These are phyloP conservation scores for Xylaria sp. DNA, from an alignment of 2,329 filamentous ascomycete species.

Conservation along the genomic window DNA sequence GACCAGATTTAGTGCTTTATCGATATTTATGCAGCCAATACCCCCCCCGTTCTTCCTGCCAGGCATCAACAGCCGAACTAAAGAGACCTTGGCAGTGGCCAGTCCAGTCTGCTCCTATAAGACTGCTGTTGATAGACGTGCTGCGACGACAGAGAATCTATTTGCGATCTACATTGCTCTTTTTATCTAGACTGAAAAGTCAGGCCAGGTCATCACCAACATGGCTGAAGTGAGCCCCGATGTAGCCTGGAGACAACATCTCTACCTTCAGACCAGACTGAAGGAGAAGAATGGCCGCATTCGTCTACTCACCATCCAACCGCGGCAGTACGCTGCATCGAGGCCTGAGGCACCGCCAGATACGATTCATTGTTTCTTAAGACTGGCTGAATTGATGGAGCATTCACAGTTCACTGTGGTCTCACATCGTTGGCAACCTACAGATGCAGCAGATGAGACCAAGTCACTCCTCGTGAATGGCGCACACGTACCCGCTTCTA, in stretches of 20 bases:
- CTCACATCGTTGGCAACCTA: conserved; percentile 37
- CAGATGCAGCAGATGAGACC: conserved; percentile 31
- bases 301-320: conserved; percentile 43
- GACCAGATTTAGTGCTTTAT: not conserved
- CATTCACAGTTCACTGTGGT: conserved; percentile 38
- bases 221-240: conserved; percentile 23
- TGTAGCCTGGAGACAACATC: conserved; percentile 39
- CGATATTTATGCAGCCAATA: not conserved
- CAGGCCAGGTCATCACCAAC: not conserved
- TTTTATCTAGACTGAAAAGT: not conserved
- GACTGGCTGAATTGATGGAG: conserved; percentile 39
- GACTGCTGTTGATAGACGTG: not conserved
- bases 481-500: conserved; percentile 35
- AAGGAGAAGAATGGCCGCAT: conserved; percentile 42
- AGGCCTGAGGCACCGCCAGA: conserved; percentile 30
- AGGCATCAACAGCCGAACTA: not conserved
- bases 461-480: conserved; percentile 40
- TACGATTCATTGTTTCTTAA: conserved; percentile 41
- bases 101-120: not conserved
- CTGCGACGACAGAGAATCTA: not conserved
- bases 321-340: conserved; percentile 38
- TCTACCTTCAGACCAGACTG: conserved; percentile 42
- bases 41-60: not conserved
- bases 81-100: not conserved
- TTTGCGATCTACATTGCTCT: not conserved